Percentiles rank a stretch among this genome's conserved stretches.
These are phyloP conservation scores for Amoeboaphelidium protococcarum DNA, from an alignment of 371 early-diverging fungal species.

Conservation along the genomic window DNA sequence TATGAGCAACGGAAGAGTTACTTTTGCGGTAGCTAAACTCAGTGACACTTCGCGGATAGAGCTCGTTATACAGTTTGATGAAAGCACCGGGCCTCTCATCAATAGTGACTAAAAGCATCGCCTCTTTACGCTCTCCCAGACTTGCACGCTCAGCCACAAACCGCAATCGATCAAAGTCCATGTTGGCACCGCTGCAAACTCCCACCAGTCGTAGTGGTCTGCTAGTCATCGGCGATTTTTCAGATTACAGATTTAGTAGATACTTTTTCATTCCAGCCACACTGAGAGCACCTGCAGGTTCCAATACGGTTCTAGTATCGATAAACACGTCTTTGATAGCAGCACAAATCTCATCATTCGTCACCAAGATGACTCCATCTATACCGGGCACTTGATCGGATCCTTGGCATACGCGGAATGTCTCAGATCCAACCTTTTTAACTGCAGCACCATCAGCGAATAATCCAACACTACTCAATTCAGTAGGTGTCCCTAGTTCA, in stretches of 20 bases:
- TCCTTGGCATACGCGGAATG: neutral
- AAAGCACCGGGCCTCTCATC: conserved; percentile 1
- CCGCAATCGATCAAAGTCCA: neutral
- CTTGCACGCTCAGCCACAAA: conserved; percentile 2
- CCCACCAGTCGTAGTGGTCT: conserved; percentile 1
- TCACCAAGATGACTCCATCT: conserved; percentile 1
- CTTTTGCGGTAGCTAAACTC: conserved; percentile 1
- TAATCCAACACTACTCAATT: neutral
- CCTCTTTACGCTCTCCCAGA: conserved; percentile 1
- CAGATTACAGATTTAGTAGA: too few species aligned
- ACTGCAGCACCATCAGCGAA: conserved; percentile 3
- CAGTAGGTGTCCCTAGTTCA: neutral
- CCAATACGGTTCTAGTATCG: conserved; percentile 1
- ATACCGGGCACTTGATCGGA: neutral
- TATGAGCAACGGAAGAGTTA: neutral
- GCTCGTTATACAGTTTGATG: conserved; percentile 1
- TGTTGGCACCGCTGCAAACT: conserved; percentile 1
- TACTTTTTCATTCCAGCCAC: conserved; percentile 4
- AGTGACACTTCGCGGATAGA: conserved; percentile 1
- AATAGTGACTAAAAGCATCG: neutral
- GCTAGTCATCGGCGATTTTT: neutral
- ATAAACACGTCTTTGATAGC: conserved; percentile 2
- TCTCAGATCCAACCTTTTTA: conserved; percentile 1
- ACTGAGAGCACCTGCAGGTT: conserved; percentile 2
- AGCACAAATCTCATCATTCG: conserved; percentile 3